A percentile compares a stretch with the other conserved stretches of the same genome.
These are phyloP conservation scores for Debaryomyces robertsiae DNA, from an alignment of 1,139 yeast genomes.

Conservation along the genomic window DNA sequence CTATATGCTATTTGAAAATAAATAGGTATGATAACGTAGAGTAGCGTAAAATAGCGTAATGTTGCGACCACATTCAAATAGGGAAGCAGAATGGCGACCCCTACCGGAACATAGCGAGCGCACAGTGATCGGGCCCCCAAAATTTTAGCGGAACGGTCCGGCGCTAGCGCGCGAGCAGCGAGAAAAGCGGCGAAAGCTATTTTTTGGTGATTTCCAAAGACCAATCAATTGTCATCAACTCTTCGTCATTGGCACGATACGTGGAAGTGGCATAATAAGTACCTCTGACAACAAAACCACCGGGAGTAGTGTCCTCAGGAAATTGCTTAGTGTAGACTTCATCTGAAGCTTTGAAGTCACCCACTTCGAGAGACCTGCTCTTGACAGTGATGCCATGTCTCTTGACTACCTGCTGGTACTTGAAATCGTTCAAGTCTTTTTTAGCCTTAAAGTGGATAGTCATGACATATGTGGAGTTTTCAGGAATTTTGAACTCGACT, in stretches of 20 bases:
- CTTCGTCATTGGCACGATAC: conserved; percentile 37
- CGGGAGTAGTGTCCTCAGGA: conserved; percentile 43
- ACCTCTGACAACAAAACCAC: conserved; percentile 46
- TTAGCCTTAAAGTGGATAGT: conserved; percentile 40
- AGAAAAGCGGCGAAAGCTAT: background rate
- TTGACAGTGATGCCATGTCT: conserved; percentile 43
- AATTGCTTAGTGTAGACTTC: conserved; percentile 32
- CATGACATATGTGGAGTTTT: conserved; percentile 37
- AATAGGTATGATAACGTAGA: no score
- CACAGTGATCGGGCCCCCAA: no score
- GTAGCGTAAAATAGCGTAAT: no score
- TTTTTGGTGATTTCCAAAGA: conserved; percentile 36
- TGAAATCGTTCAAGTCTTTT: conserved; percentile 34
- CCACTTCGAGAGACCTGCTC: conserved; percentile 34
- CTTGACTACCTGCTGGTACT: conserved; percentile 41
- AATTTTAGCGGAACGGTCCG: no score
- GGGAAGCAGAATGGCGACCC: no score
- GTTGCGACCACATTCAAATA: no score
- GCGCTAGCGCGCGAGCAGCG: no score
- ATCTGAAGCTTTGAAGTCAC: conserved; percentile 35
- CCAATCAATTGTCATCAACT: conserved; percentile 36
- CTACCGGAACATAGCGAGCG: no score
- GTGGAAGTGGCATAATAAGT: conserved; percentile 36
- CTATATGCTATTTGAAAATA: no score
- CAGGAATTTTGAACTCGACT: conserved; percentile 39